These are phyloP conservation scores for Cichorium intybus DNA, from an alignment of 140 eudicot species.

Conservation along the genomic window DNA sequence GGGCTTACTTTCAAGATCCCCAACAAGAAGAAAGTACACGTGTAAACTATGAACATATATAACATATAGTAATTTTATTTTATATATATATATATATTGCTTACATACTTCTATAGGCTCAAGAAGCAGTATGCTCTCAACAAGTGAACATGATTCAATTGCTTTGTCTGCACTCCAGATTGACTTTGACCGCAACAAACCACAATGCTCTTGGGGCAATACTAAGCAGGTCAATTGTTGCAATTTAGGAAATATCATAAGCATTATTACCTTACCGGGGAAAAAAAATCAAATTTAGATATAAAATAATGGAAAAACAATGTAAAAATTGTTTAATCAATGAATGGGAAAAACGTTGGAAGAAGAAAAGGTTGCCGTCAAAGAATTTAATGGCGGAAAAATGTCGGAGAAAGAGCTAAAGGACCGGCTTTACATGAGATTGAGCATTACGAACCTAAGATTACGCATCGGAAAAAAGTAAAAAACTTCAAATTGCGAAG, in stretches of 20 bases:
- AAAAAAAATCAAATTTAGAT: not conserved
- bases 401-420: too few relatives aligned
- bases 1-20: too few relatives aligned
- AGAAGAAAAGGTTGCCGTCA: too few relatives aligned
- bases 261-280: not conserved
- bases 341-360: too few relatives aligned
- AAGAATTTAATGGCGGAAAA: too few relatives aligned
- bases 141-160: conserved; percentile 55
- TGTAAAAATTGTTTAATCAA: too few relatives aligned
- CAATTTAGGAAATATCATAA: conserved; percentile 6
- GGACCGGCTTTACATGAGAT: too few relatives aligned
- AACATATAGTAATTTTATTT: not conserved
- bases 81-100: conserved; percentile 13
- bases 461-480: too few relatives aligned
- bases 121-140: conserved; percentile 75
- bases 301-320: not conserved
- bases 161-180: conserved; percentile 80
- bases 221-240: conserved; percentile 78
- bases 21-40: conserved; percentile 80
- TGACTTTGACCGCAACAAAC: conserved; percentile 63
- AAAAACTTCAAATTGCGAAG: too few relatives aligned
- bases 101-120: conserved; percentile 72
- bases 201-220: too few relatives aligned
- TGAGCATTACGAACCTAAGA: too few relatives aligned
- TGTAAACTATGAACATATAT: conserved; percentile 67